phyloP scores from a whole-genome alignment of 1,284 basidiomycete genomes.

The Cryptococcus depauperatus region DNA sequence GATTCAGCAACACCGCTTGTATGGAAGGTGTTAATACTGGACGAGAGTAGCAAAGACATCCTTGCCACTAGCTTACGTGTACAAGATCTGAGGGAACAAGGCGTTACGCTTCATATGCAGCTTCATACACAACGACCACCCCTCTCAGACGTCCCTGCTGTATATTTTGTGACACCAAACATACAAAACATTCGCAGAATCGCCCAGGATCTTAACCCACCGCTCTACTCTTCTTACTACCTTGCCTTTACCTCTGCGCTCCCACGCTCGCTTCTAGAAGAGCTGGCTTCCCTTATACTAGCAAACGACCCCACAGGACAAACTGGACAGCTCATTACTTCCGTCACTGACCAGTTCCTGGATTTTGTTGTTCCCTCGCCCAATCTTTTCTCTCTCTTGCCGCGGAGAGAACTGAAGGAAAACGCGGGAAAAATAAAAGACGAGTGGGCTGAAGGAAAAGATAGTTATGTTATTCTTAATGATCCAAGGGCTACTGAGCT shows the following conservation, averaged over 20 bases:
- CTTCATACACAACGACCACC: conserved; percentile 82
- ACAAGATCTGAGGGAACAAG: conserved; percentile 90
- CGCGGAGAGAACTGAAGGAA: conserved; percentile 39
- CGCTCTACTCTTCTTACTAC: conserved; percentile 86
- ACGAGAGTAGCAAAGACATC: conserved; percentile 92
- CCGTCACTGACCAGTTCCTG: conserved; percentile 92
- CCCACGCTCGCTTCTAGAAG: conserved; percentile 79
- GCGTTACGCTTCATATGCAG: conserved; percentile 97
- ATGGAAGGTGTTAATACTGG: conserved; percentile 95
- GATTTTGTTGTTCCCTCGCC: conserved; percentile 93
- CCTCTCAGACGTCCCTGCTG: conserved; percentile 88
- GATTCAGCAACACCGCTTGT: conserved; percentile 58
- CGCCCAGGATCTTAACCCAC: conserved; percentile 58
- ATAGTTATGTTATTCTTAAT: conserved; percentile 76
- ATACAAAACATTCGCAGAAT: conserved; percentile 72
- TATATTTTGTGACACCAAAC: conserved; percentile 94
- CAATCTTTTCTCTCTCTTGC: conserved; percentile 86
- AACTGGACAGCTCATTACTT: conserved; percentile 64
- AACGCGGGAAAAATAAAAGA: conserved; percentile 21
- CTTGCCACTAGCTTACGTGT: conserved; percentile 90
- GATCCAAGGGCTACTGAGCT: conserved; percentile 84
- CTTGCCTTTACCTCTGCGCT: conserved; percentile 92
- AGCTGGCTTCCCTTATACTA: conserved; percentile 82
- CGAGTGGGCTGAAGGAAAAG: conserved; percentile 39
- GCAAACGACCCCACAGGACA: conserved; percentile 55